Base-by-base conservation (phyloP, 1,284 basidiomycete genomes). In the Apiotrichum sp. region DNA sequence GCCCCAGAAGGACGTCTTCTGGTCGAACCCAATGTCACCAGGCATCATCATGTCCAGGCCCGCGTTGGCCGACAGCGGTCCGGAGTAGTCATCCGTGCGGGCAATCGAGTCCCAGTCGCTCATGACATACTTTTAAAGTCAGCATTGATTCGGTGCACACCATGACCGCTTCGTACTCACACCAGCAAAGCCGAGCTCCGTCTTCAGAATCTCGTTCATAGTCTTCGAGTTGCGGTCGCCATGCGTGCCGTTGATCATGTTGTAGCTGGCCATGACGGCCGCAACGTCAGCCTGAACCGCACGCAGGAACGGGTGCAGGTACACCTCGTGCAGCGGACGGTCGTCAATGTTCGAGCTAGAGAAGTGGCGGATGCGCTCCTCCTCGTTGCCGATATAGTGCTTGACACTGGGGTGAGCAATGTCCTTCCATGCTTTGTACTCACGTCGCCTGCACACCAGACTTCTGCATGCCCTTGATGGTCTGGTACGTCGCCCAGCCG, bases 191-290 rank as follows among this genome's bases (percentile, higher is more conserved):
- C 85, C 86, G 54, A 84, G 80, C 71, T 89, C 86, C 16, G 79
- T 80, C 75, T 89, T 89, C 52, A 88, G 74, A 29, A 87, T 76
- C n/a, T 82, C 82, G 68, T 88, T 88, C 58, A 87, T 72, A 5
- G 80, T 79, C 67, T 83, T 79, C 6, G 62, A 54, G 48, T 87
- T 86, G 63, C 84, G 82, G 60, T 85, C 86, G 0, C 84, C 79
- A 59, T 77, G 85, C 0, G 80, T 82, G 3, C 81, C 80, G 65
- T 87, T 87, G 67, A 85, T 79, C 31, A 45, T n/a, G 52, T 82
- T 84, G 70, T 85, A 85, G 50, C 81, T 83, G 77, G 85, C 88
- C 87, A 89, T 90, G 58, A 88, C 77, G 39, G 81, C 82, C 0
- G 82, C 80, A 4, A 85, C 82, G 34, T 86, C 86, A 0, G 86